Evolutionary conservation across 805 yeast genomes (phyloP).

Genomic region (Candida nitratophila): DNA sequence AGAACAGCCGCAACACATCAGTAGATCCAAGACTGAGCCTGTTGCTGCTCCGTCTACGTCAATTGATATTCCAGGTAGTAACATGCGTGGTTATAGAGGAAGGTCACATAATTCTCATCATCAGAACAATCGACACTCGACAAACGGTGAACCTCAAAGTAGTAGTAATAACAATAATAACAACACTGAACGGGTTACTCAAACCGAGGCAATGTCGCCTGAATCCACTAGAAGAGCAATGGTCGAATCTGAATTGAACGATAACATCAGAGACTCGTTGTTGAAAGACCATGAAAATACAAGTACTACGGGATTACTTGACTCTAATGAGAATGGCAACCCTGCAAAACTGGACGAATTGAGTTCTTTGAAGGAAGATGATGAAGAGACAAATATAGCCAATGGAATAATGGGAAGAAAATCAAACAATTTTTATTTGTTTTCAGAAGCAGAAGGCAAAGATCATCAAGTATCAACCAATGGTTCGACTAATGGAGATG

Average conservation of each 20-base stretch:
- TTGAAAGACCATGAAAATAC: background rate
- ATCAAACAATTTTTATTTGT: background rate
- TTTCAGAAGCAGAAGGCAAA: slow-evolving; percentile 8
- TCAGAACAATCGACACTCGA: background rate
- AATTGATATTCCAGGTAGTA: slow-evolving; percentile 23
- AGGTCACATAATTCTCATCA: background rate
- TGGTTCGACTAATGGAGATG: background rate
- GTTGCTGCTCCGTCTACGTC: slow-evolving; percentile 13
- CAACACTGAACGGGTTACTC: background rate
- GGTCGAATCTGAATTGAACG: slow-evolving; percentile 1
- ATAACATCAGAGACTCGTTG: slow-evolving; percentile 1
- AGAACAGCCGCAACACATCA: background rate
- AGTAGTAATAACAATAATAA: background rate
- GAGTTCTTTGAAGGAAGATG: slow-evolving; percentile 5
- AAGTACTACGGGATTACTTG: background rate
- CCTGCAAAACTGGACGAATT: background rate
- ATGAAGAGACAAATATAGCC: slow-evolving; percentile 11
- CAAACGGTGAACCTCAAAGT: slow-evolving; percentile 1
- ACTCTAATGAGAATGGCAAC: background rate
- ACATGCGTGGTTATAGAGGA: background rate
- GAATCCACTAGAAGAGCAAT: slow-evolving; percentile 1
- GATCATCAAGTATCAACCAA: too few species aligned
- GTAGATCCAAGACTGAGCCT: background rate
- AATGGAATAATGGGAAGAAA: slow-evolving; percentile 24
- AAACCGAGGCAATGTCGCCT: background rate